These are phyloP conservation scores for Pseudonitzschia multiseries DNA, from an alignment of 108 stramenopile genomes.

Conservation along the genomic window DNA sequence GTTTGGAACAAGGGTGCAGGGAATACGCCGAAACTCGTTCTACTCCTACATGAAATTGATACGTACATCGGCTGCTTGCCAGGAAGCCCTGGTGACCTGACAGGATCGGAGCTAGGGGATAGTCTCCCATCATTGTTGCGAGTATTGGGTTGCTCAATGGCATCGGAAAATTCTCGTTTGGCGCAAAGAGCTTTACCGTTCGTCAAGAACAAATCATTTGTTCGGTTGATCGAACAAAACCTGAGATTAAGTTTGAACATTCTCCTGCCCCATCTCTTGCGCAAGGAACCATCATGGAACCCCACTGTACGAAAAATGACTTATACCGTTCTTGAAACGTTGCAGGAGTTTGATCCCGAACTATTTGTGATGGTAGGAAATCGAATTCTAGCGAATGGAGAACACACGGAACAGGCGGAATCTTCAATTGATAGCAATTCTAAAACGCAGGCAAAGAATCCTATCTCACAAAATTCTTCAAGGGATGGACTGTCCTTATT, in stretches of 20 bases:
- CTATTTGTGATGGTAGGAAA: constrained; percentile 20
- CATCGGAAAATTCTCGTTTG: constrained; percentile 78
- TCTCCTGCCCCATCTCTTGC: constrained; percentile 62
- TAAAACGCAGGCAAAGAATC: background rate
- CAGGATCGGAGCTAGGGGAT: constrained; percentile 27
- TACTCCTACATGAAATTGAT: constrained; percentile 82
- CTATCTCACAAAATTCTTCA: background rate
- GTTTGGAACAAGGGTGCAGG: constrained; percentile 60
- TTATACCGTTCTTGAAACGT: constrained; percentile 48
- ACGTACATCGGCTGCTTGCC: constrained; percentile 60
- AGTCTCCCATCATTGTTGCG: constrained; percentile 17
- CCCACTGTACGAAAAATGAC: constrained; percentile 89
- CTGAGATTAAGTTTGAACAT: constrained; percentile 37
- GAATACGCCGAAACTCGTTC: constrained; percentile 78
- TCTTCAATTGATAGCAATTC: background rate
- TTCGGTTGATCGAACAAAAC: constrained; percentile 33
- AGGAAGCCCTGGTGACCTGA: constrained; percentile 4
- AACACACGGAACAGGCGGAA: background rate
- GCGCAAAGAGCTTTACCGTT: constrained; percentile 73
- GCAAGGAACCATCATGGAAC: constrained; percentile 71
- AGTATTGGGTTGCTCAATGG: constrained; percentile 60
- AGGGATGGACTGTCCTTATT: background rate
- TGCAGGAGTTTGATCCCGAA: constrained; percentile 32
- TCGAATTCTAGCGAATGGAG: background rate
- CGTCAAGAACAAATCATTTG: constrained; percentile 62